phyloP scores from a whole-genome alignment of 176 grass and related monocot genomes.

The Aechmea fasciata region DNA sequence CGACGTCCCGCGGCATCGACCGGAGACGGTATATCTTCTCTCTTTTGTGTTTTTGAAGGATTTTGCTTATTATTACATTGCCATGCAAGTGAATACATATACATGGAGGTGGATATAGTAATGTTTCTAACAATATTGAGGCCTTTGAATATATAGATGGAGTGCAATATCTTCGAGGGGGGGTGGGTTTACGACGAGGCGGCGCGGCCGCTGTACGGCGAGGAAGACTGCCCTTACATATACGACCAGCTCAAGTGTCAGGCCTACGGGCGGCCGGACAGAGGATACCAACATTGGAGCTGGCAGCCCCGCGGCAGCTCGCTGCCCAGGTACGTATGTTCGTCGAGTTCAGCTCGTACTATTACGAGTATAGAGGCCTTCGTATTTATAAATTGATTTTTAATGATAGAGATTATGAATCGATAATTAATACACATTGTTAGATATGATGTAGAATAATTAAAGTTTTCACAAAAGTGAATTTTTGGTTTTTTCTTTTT shows the following conservation, averaged over 20 bases:
- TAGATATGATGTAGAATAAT: too few relatives aligned
- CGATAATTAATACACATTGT: too few relatives aligned
- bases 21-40: neutral
- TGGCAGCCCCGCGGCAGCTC: constrained; percentile 68
- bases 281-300: constrained; percentile 63
- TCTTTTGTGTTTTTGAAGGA: neutral
- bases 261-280: constrained; percentile 64
- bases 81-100: neutral
- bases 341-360: too few relatives aligned
- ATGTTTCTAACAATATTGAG: neutral
- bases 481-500: too few relatives aligned
- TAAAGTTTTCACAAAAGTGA: too few relatives aligned
- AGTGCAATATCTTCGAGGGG: constrained; percentile 50
- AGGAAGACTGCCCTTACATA: constrained; percentile 83
- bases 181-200: constrained; percentile 76
- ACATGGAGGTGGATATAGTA: neutral
- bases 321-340: constrained; percentile 45
- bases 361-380: too few relatives aligned
- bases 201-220: constrained; percentile 51
- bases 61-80: neutral
- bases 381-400: too few relatives aligned
- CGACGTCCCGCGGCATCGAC: constrained; percentile 21
- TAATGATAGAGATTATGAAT: too few relatives aligned
- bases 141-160: constrained; percentile 13
- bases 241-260: constrained; percentile 76